Base-by-base conservation (phyloP, 2,329 filamentous ascomycete genomes). In the Lasiodiplodia sp. region DNA sequence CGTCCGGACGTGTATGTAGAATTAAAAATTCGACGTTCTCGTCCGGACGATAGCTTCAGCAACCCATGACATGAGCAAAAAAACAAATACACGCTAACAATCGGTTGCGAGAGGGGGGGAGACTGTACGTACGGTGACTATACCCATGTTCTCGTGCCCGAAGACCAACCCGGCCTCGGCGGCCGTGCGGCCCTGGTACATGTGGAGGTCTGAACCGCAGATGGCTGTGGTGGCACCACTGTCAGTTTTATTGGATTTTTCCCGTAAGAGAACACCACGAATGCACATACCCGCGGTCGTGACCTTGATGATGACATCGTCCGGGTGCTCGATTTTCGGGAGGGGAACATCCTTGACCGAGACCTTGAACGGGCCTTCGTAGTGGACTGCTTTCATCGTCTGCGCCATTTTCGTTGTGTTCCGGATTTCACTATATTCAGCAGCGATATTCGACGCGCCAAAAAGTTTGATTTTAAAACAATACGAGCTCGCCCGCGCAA, bases 131-230 rank as follows among this genome's bases (percentile, higher is more conserved):
- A 66, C 63, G 23, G 63, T 81, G 0, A 88, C 80, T 25, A 87
- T 83, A 1, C 87, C 88, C 87, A 88, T 88, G 71, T 87, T 88
- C 72, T 89, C 88, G 73, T 90, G 87, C 3, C 84, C 83, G 72
- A 91, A 90, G 1, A 88, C 87, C 38, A 91, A 83, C 2, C 88
- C 88, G 0, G 84, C 78, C 73, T 90, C 82, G 4, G 88, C 88
- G 6, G 88, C 87, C 0, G 88, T 91, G 65, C 88, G 79, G 1
- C 88, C 89, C 76, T 91, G 87, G 69, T 91, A 91, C 87, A 89
- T 89, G 75, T 88, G 78, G 69, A 81, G 72, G 69, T 81, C 76
- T 5, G 84, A 86, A 12, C 86, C 86, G 72, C 86, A 87, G 58
- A 88, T 87, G 3, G 85, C 86, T 76, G 63, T 55, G 28, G 23